Conservation (phyloP, 2,329 filamentous ascomycete genomes). For the Microdochium bolleyi region DNA sequence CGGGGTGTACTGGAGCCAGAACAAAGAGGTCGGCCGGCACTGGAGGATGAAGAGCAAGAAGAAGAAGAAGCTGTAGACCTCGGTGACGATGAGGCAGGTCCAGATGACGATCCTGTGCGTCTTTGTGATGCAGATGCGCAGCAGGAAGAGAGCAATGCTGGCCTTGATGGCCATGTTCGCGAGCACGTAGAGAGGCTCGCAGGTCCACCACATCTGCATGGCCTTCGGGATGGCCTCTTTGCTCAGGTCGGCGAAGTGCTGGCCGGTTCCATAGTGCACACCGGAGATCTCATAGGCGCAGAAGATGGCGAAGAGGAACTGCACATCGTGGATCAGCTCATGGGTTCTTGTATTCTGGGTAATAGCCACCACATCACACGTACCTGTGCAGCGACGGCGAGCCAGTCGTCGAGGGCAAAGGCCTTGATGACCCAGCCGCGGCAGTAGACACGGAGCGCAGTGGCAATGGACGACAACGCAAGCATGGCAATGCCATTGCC, state of each 20-base stretch:
- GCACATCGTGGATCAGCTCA: not conserved
- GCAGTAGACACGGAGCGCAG: slow-evolving; percentile 20
- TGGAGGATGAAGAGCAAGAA: slow-evolving; percentile 30
- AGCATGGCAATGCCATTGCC: slow-evolving; percentile 17
- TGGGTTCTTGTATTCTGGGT: not conserved
- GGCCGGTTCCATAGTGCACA: slow-evolving; percentile 17
- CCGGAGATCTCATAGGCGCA: slow-evolving; percentile 17
- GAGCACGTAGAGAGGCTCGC: slow-evolving; percentile 30
- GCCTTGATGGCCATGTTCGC: slow-evolving; percentile 26
- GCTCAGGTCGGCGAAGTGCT: slow-evolving; percentile 11
- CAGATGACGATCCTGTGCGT: slow-evolving; percentile 23
- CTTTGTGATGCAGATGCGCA: slow-evolving; percentile 22
- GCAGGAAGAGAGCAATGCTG: slow-evolving; percentile 28
- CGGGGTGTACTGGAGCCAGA: slow-evolving; percentile 24
- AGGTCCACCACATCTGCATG: slow-evolving; percentile 30
- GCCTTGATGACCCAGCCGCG: slow-evolving; percentile 21
- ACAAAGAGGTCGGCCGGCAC: slow-evolving; percentile 27
- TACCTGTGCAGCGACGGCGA: slow-evolving; percentile 23
- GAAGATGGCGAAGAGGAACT: slow-evolving; percentile 15
- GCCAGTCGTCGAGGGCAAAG: slow-evolving; percentile 22
- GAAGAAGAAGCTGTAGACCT: slow-evolving; percentile 25
- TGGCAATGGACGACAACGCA: slow-evolving; percentile 21
- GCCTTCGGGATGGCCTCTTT: slow-evolving; percentile 12
- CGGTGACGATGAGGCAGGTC: slow-evolving; percentile 16
- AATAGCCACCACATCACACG: not conserved